phyloP scores from a whole-genome alignment of 805 yeast genomes.

The Komagataella kurtzmanii region DNA sequence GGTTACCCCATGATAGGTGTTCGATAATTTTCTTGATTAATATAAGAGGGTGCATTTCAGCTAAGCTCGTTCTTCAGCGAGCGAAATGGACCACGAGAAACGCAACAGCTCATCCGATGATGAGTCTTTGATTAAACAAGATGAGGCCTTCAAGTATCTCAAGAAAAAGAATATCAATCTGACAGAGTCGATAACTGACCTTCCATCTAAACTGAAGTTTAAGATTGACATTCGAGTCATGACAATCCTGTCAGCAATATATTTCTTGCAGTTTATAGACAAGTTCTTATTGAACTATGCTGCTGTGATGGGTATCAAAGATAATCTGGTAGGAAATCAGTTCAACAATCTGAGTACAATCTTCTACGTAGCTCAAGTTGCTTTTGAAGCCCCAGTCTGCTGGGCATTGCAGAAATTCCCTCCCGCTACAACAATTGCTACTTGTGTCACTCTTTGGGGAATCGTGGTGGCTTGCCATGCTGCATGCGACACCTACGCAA shows the following conservation, averaged over 20 bases:
- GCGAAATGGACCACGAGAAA: neutral
- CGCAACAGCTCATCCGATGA: neutral
- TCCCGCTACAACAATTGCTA: conserved; percentile 33
- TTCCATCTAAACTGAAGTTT: neutral
- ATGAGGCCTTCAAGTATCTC: conserved; percentile 1
- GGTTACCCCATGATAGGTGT: neutral
- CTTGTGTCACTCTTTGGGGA: conserved; percentile 41
- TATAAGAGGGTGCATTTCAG: neutral
- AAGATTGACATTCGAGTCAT: neutral
- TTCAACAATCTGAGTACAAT: conserved; percentile 6
- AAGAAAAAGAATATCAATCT: neutral
- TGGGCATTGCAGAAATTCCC: conserved; percentile 35
- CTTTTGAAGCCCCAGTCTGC: conserved; percentile 31
- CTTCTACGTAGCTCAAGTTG: conserved; percentile 32
- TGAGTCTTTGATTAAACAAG: neutral
- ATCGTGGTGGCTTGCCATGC: conserved; percentile 33
- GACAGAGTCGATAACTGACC: neutral
- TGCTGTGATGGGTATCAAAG: conserved; percentile 50
- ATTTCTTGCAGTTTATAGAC: conserved; percentile 21
- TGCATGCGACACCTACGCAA: conserved; percentile 38
- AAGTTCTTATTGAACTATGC: conserved; percentile 48
- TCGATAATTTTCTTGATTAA: neutral
- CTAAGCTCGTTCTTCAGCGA: neutral
- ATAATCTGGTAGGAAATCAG: conserved; percentile 12
- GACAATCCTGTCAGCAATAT: neutral